These are phyloP conservation scores for Alternaria sp. DNA, from an alignment of 2,329 filamentous ascomycete species.

Conservation along the genomic window DNA sequence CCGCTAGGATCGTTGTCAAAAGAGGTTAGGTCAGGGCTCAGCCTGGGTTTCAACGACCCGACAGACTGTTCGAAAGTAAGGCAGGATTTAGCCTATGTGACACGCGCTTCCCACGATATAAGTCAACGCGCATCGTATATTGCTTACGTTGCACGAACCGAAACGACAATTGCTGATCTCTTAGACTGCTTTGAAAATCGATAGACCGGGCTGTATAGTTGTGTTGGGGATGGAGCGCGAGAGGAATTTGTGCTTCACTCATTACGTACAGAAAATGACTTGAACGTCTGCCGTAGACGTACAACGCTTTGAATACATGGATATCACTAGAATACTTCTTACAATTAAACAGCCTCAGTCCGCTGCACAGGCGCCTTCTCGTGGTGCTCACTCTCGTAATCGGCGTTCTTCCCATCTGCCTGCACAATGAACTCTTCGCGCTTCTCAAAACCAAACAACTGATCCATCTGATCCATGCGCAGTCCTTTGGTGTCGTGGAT, in stretches of 20 bases:
- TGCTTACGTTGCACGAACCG: neutral
- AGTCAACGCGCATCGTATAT: neutral
- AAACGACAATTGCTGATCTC: neutral
- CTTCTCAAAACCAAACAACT: constrained; percentile 43
- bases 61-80: neutral
- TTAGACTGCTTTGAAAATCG: neutral
- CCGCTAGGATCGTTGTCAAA: neutral
- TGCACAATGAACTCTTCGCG: constrained; percentile 14
- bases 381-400: constrained; percentile 25
- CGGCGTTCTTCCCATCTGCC: constrained; percentile 2
- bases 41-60: neutral
- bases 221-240: neutral
- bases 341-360: constrained; percentile 1
- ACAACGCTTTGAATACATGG: neutral
- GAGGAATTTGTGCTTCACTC: neutral
- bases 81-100: constrained; percentile 1
- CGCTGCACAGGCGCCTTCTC: constrained; percentile 16
- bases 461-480: constrained; percentile 48
- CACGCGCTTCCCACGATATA: neutral
- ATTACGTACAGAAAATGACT: neutral
- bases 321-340: neutral
- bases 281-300: neutral
- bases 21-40: neutral
- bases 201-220: neutral
- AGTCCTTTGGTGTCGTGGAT: constrained; percentile 51